Evolutionary conservation across 345 rosid genomes (phyloP), one percentile per base, ranked within the genome.

Genomic region (Heritiera littoralis): DNA sequence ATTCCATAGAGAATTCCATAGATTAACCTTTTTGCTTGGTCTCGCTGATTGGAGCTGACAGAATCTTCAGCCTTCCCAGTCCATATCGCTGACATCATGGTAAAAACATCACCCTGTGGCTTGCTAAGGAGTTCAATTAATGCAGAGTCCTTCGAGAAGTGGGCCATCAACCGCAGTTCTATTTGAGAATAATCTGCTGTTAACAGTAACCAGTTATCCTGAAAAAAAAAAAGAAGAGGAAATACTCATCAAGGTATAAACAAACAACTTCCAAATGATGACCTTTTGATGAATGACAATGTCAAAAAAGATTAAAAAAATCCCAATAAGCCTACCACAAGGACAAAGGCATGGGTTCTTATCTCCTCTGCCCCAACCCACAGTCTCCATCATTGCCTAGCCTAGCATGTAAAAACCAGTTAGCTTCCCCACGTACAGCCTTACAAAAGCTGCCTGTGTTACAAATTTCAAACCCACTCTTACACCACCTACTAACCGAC

Each of bases 151-250:
- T 86, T 84, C 79, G 99, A 92, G 88, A 95, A 95, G 82, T 95
- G 98, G 66, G 98, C 98, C 97, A 95, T 90, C 45, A 94, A 81
- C 77, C 97, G 94, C 83, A 95, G 81, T 80, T 95, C 99, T 87
- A 95, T 94, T 88, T 95, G 98, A 74, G 98, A 95, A 88, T 95
- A 95, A 89, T 95, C 98, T 72, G 97, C 99, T 48, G 97, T 86
- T 84, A 95, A 82, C 75, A 94, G 79, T 76, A 95, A 72, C 98
- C 98, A 95, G 74, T 92, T 89, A 18, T 93, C 99, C 99, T 95
- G 92, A 85, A 80, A 85, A n/a, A 67, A 82, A 77, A 70, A 64
- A 82, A 77, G 66, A 64, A 56, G 14, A 17, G 58, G 7, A 58
- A 5, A 60, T 66, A 23, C 23, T 77, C 74, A 77, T 35, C 40